A percentile compares a stretch with the other conserved stretches of the same genome.
Conservation (phyloP, 306 rosid species). For the Sechiopsis laciniata region DNA sequence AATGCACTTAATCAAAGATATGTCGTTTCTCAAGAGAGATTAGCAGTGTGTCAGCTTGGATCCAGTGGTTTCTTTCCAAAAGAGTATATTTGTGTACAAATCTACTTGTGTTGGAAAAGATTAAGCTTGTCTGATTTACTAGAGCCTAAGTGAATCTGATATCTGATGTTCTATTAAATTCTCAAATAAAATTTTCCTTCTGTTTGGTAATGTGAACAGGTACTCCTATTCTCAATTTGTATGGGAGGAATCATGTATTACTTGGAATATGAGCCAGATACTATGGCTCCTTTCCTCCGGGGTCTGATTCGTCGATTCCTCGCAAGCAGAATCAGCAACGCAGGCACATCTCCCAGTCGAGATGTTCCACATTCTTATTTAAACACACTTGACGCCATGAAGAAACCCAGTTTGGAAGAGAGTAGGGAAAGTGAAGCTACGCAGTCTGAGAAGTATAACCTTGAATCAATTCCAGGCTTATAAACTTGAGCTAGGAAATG, state of each 20-base stretch:
- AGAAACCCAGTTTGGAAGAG: constrained; percentile 43
- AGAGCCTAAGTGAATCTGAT: background rate
- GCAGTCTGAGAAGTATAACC: constrained; percentile 62
- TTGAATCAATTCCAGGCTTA: constrained; percentile 92
- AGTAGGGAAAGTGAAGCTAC: constrained; percentile 36
- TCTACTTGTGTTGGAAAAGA: background rate
- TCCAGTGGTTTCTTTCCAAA: background rate
- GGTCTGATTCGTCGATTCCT: constrained; percentile 90
- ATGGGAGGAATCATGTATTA: constrained; percentile 99
- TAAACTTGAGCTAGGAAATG: constrained; percentile 21
- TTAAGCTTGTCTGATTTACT: background rate
- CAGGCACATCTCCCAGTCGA: constrained; percentile 38
- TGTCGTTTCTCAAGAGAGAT: background rate
- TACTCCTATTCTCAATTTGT: constrained; percentile 66
- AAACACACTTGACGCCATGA: constrained; percentile 52
- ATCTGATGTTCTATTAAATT: constrained; percentile 1
- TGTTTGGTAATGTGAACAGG: constrained; percentile 40
- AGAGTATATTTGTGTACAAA: background rate
- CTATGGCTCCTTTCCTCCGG: constrained; percentile 92
- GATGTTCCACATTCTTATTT: constrained; percentile 52
- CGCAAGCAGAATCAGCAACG: constrained; percentile 89
- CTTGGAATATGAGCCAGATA: constrained; percentile 85
- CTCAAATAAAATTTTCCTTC: background rate
- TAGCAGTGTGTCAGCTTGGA: background rate
- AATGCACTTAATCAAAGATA: background rate